phyloP scores from a whole-genome alignment of 192 early-diverging fungal genomes.

The Entomortierella lignicola region DNA sequence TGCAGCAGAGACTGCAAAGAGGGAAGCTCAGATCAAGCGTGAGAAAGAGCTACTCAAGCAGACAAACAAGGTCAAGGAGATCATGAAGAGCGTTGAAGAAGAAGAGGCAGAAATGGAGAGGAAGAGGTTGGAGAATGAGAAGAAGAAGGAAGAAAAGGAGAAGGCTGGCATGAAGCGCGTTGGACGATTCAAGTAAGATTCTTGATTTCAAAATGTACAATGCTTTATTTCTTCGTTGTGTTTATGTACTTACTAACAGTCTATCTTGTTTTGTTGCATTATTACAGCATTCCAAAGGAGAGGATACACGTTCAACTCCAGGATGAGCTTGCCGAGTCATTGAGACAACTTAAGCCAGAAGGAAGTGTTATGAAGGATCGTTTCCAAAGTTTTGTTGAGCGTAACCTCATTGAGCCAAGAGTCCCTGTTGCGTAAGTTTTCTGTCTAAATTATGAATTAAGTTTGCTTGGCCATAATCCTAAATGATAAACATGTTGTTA shows the following conservation, averaged over 20 bases:
- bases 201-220: background rate
- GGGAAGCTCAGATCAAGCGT: slow-evolving; percentile 53
- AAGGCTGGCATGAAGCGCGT: slow-evolving; percentile 53
- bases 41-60: slow-evolving; percentile 61
- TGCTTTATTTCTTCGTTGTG: slow-evolving; percentile 4
- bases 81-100: slow-evolving; percentile 59
- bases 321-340: slow-evolving; percentile 65
- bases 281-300: slow-evolving; percentile 46
- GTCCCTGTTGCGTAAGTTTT: slow-evolving; percentile 54
- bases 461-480: background rate
- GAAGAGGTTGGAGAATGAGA: slow-evolving; percentile 32
- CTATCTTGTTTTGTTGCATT: background rate
- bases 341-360: slow-evolving; percentile 67
- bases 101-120: slow-evolving; percentile 50
- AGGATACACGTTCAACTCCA: slow-evolving; percentile 56
- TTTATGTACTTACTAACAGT: background rate
- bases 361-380: slow-evolving; percentile 69
- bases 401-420: slow-evolving; percentile 68
- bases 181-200: slow-evolving; percentile 53
- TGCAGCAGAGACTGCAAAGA: slow-evolving; percentile 42
- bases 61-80: slow-evolving; percentile 61
- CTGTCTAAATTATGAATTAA: background rate
- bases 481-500: no score
- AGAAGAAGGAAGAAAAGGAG: slow-evolving; percentile 47
- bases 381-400: slow-evolving; percentile 63